Conservation (phyloP, 1,284 basidiomycete genomes). For the Leccinum cinnamomeum region DNA sequence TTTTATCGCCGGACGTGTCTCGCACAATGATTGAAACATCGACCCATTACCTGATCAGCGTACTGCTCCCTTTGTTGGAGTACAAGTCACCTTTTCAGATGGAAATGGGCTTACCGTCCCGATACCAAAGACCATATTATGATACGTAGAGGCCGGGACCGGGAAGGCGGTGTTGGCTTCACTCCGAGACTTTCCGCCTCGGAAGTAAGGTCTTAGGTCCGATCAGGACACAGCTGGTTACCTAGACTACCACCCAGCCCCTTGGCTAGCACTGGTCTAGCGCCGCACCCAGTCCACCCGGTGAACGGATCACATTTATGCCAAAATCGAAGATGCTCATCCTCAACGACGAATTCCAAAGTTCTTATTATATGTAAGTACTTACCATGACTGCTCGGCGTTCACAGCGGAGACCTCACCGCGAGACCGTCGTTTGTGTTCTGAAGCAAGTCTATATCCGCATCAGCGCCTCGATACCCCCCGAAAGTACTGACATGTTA, state of each 20-base stretch:
- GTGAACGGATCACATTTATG: neutral
- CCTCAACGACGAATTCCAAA: neutral
- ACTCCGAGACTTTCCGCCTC: neutral
- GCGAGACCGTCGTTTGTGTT: neutral
- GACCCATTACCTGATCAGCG: too few species aligned
- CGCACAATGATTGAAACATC: too few species aligned
- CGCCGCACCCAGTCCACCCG: too few species aligned
- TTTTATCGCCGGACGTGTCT: too few species aligned
- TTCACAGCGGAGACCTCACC: neutral
- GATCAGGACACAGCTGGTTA: neutral
- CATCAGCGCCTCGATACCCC: neutral
- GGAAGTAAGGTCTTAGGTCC: neutral
- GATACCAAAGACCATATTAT: too few species aligned
- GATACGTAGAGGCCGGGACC: too few species aligned
- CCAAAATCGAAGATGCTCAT: neutral
- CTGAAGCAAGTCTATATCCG: neutral
- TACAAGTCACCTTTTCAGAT: neutral
- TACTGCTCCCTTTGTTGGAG: neutral
- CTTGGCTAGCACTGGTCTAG: neutral
- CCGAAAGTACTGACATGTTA: neutral
- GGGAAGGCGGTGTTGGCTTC: neutral
- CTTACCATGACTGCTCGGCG: neutral
- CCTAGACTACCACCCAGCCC: neutral
- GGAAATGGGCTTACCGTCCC: neutral
- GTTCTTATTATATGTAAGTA: neutral